Conservation (phyloP, 1,284 basidiomycete genomes). For the Sparassis latifolia region DNA sequence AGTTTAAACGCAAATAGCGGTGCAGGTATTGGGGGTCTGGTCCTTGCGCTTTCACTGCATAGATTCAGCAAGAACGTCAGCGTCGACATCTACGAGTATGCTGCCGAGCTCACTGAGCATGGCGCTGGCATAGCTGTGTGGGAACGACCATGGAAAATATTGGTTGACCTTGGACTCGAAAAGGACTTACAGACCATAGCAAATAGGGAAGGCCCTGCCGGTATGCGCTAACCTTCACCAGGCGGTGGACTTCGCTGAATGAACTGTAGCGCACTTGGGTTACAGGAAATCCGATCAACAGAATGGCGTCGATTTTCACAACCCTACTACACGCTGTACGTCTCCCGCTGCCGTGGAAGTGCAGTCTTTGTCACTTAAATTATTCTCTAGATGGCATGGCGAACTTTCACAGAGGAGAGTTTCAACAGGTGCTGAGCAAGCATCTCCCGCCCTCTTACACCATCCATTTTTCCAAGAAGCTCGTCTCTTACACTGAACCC, state of each 20-base stretch:
- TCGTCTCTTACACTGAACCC: slow-evolving; percentile 24
- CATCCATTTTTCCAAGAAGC: slow-evolving; percentile 33
- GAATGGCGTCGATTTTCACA: slow-evolving; percentile 1
- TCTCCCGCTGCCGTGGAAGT: neutral
- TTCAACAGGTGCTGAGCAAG: slow-evolving; percentile 33
- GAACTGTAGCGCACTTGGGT: too few relatives aligned
- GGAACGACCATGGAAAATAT: slow-evolving; percentile 21
- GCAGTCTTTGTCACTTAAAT: neutral
- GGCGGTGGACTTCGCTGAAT: too few relatives aligned
- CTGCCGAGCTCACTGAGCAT: slow-evolving; percentile 29
- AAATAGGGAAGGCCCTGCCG: too few relatives aligned
- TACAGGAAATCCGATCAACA: slow-evolving; percentile 10
- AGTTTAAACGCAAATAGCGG: slow-evolving; percentile 21
- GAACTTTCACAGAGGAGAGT: slow-evolving; percentile 36
- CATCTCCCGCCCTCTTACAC: slow-evolving; percentile 25
- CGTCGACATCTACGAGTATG: slow-evolving; percentile 37
- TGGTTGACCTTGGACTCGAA: slow-evolving; percentile 18
- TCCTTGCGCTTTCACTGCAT: slow-evolving; percentile 29
- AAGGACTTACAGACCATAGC: too few relatives aligned
- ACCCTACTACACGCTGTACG: neutral
- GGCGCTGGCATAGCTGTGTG: slow-evolving; percentile 33
- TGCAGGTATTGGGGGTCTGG: slow-evolving; percentile 32
- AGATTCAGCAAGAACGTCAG: slow-evolving; percentile 27
- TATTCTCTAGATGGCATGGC: neutral
- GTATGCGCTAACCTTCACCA: too few relatives aligned